phyloP scores from a whole-genome alignment of 306 rosid species.

The Arachis stenosperma region DNA sequence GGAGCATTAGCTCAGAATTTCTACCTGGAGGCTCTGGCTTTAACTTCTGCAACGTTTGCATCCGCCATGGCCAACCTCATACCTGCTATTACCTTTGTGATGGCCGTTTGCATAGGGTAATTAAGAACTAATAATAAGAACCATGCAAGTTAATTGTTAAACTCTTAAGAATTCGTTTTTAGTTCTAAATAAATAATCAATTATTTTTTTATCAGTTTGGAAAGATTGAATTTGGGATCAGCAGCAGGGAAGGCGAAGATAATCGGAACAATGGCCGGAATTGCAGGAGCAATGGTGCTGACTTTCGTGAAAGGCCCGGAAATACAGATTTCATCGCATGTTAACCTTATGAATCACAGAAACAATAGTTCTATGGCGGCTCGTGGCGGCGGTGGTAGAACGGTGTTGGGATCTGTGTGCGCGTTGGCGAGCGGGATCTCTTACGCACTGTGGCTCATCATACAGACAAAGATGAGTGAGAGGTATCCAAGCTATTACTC shows the following conservation, averaged over 20 bases:
- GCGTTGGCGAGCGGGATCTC: slow-evolving; percentile 38
- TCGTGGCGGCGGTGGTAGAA: not conserved
- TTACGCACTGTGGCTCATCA: slow-evolving; percentile 55
- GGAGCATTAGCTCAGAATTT: slow-evolving; percentile 66
- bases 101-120: slow-evolving; percentile 62
- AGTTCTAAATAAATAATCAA: too few relatives aligned
- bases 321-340: slow-evolving; percentile 33
- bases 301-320: slow-evolving; percentile 56
- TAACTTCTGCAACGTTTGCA: slow-evolving; percentile 73
- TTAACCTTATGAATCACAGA: slow-evolving; percentile 33
- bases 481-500: slow-evolving; percentile 38
- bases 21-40: slow-evolving; percentile 51
- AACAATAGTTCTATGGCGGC: not conserved
- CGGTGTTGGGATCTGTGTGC: slow-evolving; percentile 16
- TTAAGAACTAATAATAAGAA: not conserved
- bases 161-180: too few relatives aligned
- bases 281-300: slow-evolving; percentile 62
- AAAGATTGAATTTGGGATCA: slow-evolving; percentile 43
- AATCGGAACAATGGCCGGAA: slow-evolving; percentile 46
- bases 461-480: slow-evolving; percentile 53
- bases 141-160: too few relatives aligned
- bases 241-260: slow-evolving; percentile 54
- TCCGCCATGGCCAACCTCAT: slow-evolving; percentile 63
- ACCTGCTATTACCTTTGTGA: slow-evolving; percentile 67
- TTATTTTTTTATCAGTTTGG: slow-evolving; percentile 29